Conservation (phyloP, 768 basidiomycete genomes). For the Rickenella mellea region DNA sequence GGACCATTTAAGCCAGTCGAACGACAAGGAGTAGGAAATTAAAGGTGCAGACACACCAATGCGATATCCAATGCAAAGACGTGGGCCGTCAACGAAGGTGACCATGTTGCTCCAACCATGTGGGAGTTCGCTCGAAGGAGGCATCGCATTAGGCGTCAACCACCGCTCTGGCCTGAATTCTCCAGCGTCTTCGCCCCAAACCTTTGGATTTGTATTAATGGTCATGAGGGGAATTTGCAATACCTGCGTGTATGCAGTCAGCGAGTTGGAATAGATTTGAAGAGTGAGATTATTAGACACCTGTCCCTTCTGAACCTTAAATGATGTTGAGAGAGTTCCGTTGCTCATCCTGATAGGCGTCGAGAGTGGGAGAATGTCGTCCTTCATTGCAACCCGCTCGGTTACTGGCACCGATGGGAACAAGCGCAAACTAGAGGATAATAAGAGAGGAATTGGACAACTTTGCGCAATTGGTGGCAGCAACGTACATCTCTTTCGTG, state of each 20-base stretch:
- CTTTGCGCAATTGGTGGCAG: too few relatives aligned
- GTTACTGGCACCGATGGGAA: not conserved
- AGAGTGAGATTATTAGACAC: too few relatives aligned
- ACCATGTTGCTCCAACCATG: conserved; percentile 28
- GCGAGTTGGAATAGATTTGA: too few relatives aligned
- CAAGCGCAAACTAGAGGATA: too few relatives aligned
- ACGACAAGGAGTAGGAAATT: too few relatives aligned
- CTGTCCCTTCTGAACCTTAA: too few relatives aligned
- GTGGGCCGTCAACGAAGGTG: conserved; percentile 33
- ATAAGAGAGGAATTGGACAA: too few relatives aligned
- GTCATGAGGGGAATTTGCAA: conserved; percentile 19
- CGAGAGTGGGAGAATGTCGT: conserved; percentile 4
- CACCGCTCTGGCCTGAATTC: conserved; percentile 27
- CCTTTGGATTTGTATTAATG: conserved; percentile 18
- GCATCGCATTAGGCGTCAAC: too few relatives aligned
- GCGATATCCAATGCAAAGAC: conserved; percentile 32
- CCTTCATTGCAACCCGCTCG: conserved; percentile 2
- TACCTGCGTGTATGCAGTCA: too few relatives aligned
- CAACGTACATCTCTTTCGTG: conserved; percentile 27
- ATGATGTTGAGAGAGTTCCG: too few relatives aligned
- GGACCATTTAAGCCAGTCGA: not conserved
- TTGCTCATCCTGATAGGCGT: too few relatives aligned
- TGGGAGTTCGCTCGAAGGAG: too few relatives aligned
- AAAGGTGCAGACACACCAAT: conserved; percentile 15
- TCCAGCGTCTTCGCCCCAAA: conserved; percentile 30